phyloP scores from a whole-genome alignment of 1,139 yeast species.

The Debaryomyces subglobosus region DNA sequence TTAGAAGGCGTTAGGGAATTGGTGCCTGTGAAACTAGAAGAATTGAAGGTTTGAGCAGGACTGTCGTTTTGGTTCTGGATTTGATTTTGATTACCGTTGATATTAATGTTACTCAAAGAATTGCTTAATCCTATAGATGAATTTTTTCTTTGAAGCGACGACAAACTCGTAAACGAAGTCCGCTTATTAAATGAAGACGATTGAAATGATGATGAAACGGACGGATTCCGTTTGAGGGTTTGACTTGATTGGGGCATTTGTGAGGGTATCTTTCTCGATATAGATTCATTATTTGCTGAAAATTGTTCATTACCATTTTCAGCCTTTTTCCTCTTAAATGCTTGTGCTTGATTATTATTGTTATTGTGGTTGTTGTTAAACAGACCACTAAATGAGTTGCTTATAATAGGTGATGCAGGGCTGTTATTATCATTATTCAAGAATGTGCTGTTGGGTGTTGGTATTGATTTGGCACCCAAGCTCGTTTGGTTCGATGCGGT shows the following conservation, averaged over 20 bases:
- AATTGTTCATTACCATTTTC: slow-evolving; percentile 25
- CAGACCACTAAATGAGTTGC: neutral
- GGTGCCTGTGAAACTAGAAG: slow-evolving; percentile 8
- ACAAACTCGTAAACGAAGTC: slow-evolving; percentile 21
- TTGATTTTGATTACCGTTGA: slow-evolving; percentile 22
- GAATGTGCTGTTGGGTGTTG: slow-evolving; percentile 25
- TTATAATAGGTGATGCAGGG: slow-evolving; percentile 13
- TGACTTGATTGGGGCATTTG: slow-evolving; percentile 13
- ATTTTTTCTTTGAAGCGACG: slow-evolving; percentile 19
- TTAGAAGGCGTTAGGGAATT: slow-evolving; percentile 32
- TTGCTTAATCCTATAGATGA: slow-evolving; percentile 16
- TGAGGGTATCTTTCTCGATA: slow-evolving; percentile 17
- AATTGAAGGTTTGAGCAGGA: neutral
- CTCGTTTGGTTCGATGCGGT: slow-evolving; percentile 16
- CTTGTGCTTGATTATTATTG: slow-evolving; percentile 23
- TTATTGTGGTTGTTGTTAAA: neutral
- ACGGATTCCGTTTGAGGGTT: slow-evolving; percentile 22
- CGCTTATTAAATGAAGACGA: slow-evolving; percentile 25
- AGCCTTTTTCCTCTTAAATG: slow-evolving; percentile 46
- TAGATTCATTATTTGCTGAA: slow-evolving; percentile 13
- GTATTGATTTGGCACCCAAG: slow-evolving; percentile 24
- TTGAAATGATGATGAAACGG: slow-evolving; percentile 22
- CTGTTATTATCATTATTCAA: slow-evolving; percentile 18
- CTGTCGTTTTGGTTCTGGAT: slow-evolving; percentile 7
- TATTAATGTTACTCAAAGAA: slow-evolving; percentile 33